Conservation (phyloP, 2,329 filamentous ascomycete species). For the Colletotrichum melonis region DNA sequence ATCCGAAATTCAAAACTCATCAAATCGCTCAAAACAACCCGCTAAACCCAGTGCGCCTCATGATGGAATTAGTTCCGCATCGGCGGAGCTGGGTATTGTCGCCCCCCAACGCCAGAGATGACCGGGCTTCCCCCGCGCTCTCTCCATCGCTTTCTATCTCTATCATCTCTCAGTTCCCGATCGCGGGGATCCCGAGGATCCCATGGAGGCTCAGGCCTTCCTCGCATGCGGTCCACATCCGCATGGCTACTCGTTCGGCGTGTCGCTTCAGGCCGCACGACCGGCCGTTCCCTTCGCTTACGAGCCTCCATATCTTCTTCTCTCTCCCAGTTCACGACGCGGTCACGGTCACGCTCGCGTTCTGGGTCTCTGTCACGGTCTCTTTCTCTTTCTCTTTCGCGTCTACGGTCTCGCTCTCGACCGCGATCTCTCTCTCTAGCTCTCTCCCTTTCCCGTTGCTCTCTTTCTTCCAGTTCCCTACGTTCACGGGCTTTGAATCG, state of each 20-base stretch:
- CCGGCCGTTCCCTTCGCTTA: slow-evolving; percentile 46
- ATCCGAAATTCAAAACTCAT: neutral
- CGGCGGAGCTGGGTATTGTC: slow-evolving; percentile 35
- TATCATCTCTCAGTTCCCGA: slow-evolving; percentile 35
- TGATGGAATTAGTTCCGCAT: slow-evolving; percentile 26
- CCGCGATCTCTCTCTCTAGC: slow-evolving; percentile 52
- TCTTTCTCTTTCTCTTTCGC: slow-evolving; percentile 38
- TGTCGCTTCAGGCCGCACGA: slow-evolving; percentile 53
- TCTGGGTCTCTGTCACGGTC: slow-evolving; percentile 47
- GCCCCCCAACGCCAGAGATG: slow-evolving; percentile 35
- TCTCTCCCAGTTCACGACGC: slow-evolving; percentile 45
- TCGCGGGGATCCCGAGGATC: slow-evolving; percentile 33
- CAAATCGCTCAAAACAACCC: slow-evolving; percentile 15
- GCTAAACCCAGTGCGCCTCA: neutral
- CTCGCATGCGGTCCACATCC: slow-evolving; percentile 54
- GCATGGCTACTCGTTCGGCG: slow-evolving; percentile 63
- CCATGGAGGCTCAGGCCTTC: slow-evolving; percentile 26
- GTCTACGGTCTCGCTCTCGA: slow-evolving; percentile 48
- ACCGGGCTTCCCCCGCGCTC: slow-evolving; percentile 29
- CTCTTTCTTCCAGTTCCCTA: slow-evolving; percentile 40
- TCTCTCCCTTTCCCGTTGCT: slow-evolving; percentile 49
- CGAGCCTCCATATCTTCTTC: slow-evolving; percentile 46
- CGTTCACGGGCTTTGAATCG: slow-evolving; percentile 33
- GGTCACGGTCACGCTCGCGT: slow-evolving; percentile 46
- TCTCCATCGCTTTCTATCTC: slow-evolving; percentile 35